phyloP scores from a whole-genome alignment of 768 basidiomycete species.

The Paxillus ammoniavirescens region DNA sequence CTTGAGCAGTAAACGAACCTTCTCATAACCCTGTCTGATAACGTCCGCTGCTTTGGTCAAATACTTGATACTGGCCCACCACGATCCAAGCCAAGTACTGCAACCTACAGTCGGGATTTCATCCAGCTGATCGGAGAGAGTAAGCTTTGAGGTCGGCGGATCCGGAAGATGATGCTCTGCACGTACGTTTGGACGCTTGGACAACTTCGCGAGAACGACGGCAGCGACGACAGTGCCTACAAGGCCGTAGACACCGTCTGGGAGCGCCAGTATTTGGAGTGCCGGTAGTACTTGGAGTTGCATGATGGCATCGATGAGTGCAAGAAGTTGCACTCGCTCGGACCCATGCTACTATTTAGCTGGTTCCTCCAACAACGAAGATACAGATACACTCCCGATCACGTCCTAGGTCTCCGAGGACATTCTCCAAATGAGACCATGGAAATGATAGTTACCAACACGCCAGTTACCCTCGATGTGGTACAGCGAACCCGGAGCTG shows the following conservation, averaged over 20 bases:
- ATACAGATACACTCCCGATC: too few relatives aligned
- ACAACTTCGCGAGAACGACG: background rate
- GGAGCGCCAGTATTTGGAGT: background rate
- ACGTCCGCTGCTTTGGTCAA: conserved; percentile 15
- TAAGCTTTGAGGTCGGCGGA: too few relatives aligned
- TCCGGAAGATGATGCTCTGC: background rate
- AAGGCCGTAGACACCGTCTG: background rate
- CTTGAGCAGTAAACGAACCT: conserved; percentile 11
- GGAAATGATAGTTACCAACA: too few relatives aligned
- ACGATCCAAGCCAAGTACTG: conserved; percentile 26
- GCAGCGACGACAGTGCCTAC: background rate
- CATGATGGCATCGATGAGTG: background rate
- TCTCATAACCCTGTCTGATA: conserved; percentile 31
- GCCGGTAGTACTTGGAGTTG: background rate
- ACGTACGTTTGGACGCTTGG: conserved; percentile 3
- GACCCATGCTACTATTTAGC: background rate
- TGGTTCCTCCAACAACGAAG: background rate
- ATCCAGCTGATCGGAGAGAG: conserved; percentile 14
- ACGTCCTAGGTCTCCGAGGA: too few relatives aligned
- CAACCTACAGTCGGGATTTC: conserved; percentile 30
- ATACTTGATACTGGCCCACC: conserved; percentile 17
- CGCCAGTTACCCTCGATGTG: too few relatives aligned
- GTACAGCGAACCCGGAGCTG: too few relatives aligned
- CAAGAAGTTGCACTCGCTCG: background rate
- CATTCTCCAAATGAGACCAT: too few relatives aligned